Percentiles rank a stretch among this genome's conserved stretches.
Conservation (phyloP, 164 flowering plant genomes). For the Stephania yunnanensis region DNA sequence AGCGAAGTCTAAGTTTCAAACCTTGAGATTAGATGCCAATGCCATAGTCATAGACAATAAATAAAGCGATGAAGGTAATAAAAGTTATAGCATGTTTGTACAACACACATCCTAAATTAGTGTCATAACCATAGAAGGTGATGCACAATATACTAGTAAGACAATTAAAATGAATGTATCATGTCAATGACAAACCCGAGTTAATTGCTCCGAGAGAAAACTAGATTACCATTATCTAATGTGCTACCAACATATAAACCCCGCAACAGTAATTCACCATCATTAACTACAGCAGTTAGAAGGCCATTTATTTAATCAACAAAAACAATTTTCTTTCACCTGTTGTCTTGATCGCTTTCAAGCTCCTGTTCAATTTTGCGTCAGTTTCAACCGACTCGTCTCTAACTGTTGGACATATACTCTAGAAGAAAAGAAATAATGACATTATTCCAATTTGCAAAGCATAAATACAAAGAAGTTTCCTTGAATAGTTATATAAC, state of each 20-base stretch:
- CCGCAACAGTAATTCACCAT: conserved; percentile 33
- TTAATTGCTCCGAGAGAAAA: conserved; percentile 44
- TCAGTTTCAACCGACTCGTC: conserved; percentile 68
- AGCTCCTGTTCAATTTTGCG: conserved; percentile 91
- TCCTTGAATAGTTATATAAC: background rate
- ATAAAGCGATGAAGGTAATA: background rate
- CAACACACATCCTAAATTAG: background rate
- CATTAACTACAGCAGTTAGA: background rate
- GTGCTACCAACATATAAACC: conserved; percentile 50
- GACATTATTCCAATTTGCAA: background rate
- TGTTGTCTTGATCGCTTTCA: conserved; percentile 73
- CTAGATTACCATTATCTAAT: conserved; percentile 33
- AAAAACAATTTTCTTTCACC: conserved; percentile 27
- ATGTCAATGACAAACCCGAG: conserved; percentile 50
- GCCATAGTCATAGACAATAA: too few relatives aligned
- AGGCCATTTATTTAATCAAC: background rate
- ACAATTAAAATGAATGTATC: background rate
- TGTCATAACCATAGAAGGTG: background rate
- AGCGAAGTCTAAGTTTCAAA: too few relatives aligned
- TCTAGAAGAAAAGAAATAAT: conserved; percentile 29
- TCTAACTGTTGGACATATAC: conserved; percentile 95
- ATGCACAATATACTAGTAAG: background rate
- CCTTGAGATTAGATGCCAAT: too few relatives aligned
- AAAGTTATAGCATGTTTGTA: background rate
- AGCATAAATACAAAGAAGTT: background rate